Conservation (phyloP, 768 basidiomycete genomes). For the Pisolithus microcarpus region DNA sequence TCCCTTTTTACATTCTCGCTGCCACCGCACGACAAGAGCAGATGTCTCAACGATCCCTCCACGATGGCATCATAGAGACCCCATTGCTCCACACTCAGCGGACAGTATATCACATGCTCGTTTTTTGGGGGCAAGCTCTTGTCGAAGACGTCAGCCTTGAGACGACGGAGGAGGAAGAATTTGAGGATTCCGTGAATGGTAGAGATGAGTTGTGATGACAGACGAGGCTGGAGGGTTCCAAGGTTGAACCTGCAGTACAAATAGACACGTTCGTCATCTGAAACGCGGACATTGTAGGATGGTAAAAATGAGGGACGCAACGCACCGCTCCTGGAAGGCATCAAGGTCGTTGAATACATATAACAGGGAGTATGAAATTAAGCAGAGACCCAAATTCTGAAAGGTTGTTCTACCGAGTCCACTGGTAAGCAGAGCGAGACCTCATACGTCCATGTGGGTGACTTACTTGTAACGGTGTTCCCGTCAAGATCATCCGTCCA, state of each 20-base stretch:
- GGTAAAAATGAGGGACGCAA: slow-evolving; percentile 1
- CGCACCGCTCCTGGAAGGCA: slow-evolving; percentile 83
- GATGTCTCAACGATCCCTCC: slow-evolving; percentile 60
- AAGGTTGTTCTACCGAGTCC: slow-evolving; percentile 77
- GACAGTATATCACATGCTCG: slow-evolving; percentile 91
- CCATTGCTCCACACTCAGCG: slow-evolving; percentile 75
- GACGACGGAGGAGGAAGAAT: slow-evolving; percentile 86
- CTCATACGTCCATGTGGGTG: not conserved
- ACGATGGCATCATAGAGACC: slow-evolving; percentile 79
- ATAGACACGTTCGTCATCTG: not conserved
- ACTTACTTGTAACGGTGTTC: slow-evolving; percentile 89
- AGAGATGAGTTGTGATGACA: slow-evolving; percentile 61
- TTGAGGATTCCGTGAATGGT: slow-evolving; percentile 87
- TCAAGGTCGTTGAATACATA: slow-evolving; percentile 85
- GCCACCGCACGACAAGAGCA: slow-evolving; percentile 38
- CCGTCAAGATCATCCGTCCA: slow-evolving; percentile 89
- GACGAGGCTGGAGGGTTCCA: slow-evolving; percentile 48
- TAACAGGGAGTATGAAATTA: slow-evolving; percentile 84
- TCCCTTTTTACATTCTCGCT: slow-evolving; percentile 15
- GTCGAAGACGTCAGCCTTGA: slow-evolving; percentile 82
- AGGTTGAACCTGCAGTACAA: slow-evolving; percentile 55
- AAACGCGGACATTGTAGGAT: slow-evolving; percentile 16
- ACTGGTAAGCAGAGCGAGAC: not conserved
- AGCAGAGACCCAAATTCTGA: slow-evolving; percentile 92
- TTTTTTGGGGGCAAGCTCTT: slow-evolving; percentile 78